These are phyloP conservation scores for Hypoxylon perforatum DNA, from an alignment of 495 filamentous ascomycete genomes.

Conservation along the genomic window DNA sequence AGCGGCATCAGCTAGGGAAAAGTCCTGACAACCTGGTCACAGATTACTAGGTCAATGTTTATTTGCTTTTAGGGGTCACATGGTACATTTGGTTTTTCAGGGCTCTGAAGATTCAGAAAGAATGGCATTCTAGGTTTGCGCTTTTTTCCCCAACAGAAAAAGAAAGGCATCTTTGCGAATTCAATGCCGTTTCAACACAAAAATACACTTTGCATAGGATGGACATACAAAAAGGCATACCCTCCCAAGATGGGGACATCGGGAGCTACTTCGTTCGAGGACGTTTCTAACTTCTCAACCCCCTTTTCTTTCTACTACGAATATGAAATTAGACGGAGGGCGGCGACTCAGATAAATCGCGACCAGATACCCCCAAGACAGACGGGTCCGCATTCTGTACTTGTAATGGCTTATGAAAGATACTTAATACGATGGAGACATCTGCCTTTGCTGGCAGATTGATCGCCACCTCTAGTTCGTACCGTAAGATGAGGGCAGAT, in stretches of 20 bases:
- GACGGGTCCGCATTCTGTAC: constrained; percentile 42
- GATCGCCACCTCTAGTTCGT: background rate
- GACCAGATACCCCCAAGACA: constrained; percentile 47
- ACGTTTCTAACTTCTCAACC: constrained; percentile 5
- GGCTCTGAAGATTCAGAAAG: constrained; percentile 31
- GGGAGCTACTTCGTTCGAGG: constrained; percentile 3
- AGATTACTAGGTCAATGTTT: constrained; percentile 14
- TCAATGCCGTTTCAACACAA: constrained; percentile 26
- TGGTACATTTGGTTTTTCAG: constrained; percentile 30
- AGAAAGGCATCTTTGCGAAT: constrained; percentile 40
- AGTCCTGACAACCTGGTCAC: constrained; percentile 4
- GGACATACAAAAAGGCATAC: constrained; percentile 42
- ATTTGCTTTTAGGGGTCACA: constrained; percentile 23
- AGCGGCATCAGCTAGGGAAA: constrained; percentile 11
- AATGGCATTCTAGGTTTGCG: constrained; percentile 29
- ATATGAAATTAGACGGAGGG: constrained; percentile 40
- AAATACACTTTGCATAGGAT: constrained; percentile 48
- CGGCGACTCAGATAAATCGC: constrained; percentile 32
- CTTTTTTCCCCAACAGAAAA: constrained; percentile 29
- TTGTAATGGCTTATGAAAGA: constrained; percentile 44
- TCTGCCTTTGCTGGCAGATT: background rate
- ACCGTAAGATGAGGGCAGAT: background rate
- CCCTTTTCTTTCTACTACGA: constrained; percentile 13
- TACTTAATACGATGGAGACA: constrained; percentile 5
- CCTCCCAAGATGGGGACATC: background rate